Percentiles rank a stretch among this genome's conserved stretches.
These are phyloP conservation scores for Mucor velutinosus DNA, from an alignment of 371 early-diverging fungal species.

Conservation along the genomic window DNA sequence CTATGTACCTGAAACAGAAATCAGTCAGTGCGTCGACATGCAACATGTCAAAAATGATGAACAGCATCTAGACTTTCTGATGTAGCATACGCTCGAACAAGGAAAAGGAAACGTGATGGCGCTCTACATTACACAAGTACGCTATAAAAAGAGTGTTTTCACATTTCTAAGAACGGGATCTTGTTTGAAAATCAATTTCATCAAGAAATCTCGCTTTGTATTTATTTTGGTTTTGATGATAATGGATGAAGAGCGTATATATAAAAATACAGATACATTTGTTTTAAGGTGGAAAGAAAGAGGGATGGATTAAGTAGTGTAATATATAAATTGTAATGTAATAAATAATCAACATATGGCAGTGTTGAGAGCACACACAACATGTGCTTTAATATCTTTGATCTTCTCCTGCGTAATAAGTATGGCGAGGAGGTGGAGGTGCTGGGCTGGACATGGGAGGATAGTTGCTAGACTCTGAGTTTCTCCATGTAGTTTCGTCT, in stretches of 20 bases:
- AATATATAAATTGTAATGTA: background rate
- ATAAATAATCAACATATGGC: background rate
- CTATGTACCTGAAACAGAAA: background rate
- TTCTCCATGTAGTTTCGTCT: constrained; percentile 1
- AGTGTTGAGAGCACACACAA: background rate
- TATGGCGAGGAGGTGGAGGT: constrained; percentile 12
- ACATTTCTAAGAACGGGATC: background rate
- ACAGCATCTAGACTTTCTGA: background rate
- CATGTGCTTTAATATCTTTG: background rate
- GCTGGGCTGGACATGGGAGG: constrained; percentile 8
- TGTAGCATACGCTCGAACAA: background rate
- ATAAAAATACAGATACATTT: background rate
- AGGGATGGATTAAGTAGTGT: background rate
- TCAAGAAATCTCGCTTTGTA: background rate
- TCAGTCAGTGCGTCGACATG: background rate
- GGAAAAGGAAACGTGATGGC: background rate
- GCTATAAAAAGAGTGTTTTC: background rate
- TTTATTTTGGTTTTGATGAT: background rate
- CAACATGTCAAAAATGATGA: background rate
- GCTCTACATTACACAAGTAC: background rate
- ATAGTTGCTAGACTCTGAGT: background rate
- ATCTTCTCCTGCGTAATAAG: constrained; percentile 11
- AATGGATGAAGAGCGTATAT: background rate
- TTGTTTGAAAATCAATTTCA: constrained; percentile 1
- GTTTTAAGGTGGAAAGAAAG: background rate